Evolutionary conservation across 2,329 filamentous ascomycete species (phyloP), one percentile per base, ranked within the genome.

Genomic region (Cladorrhinum sp.): DNA sequence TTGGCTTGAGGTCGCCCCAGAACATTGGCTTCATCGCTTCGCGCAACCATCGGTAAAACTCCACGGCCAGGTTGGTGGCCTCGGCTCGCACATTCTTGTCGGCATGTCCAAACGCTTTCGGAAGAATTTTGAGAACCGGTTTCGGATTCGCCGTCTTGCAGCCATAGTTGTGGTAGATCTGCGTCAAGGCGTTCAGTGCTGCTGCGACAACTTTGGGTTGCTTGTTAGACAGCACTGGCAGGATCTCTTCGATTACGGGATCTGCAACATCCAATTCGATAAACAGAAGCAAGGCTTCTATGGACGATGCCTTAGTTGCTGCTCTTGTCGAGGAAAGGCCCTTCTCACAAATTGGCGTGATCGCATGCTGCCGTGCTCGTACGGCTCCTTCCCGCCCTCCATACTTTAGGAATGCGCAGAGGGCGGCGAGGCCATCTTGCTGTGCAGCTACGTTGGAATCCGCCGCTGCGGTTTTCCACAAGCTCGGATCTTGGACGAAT

Each of bases 21-120:
- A 99, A 98, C 76, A 98, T 89, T 39, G 94, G 92, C 74, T 99
- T 99, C 87, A 99, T 97, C 10, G 94, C 94, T 66, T 99, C 95
- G 67, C 94, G 90, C 33, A 99, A 81, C 95, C 96, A 99, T 75
- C 95, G 83, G 76, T 99, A 99, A 61, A 99, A 85, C 73, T 99
- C 96, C 53, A 97, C 91, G 0, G 94, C 90, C 60, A 99, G 80
- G 68, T 89, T 92, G 52, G 95, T 95, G 26, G 93, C 92, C 74
- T 97, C 95, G 2, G 93, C 92, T 75, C 95, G 89, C 16, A 99
- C 91, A 73, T 98, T 98, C 77, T 99, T 99, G 81, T 99, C 95
- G 30, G 95, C 94, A 73, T 98, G 95, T 20, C 91, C 92, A 72
- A 97, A 99, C 1, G 88, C 89, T 73, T 98, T 98, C 0, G 95